These are phyloP conservation scores for Quercus ilex DNA, from an alignment of 306 rosid genomes.

Conservation along the genomic window DNA sequence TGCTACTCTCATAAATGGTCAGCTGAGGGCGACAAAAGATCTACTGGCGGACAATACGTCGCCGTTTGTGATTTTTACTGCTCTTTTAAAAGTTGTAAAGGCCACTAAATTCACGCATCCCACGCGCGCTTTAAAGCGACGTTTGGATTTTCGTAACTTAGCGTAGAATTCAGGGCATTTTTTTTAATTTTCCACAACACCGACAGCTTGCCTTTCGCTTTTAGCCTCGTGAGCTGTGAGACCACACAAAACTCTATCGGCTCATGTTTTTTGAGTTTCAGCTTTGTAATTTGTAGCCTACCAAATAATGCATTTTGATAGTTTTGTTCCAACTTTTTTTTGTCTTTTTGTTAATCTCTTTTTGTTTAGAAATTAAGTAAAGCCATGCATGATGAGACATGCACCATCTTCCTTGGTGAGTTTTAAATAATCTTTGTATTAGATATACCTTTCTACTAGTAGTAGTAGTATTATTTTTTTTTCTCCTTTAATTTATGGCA, in stretches of 20 bases:
- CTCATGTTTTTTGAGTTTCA: slow-evolving; percentile 7
- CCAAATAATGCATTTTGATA: too few species aligned
- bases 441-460: too few species aligned
- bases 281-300: neutral
- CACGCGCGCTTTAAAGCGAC: slow-evolving; percentile 17
- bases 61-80: slow-evolving; percentile 9
- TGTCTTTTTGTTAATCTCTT: too few species aligned
- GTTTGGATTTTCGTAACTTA: slow-evolving; percentile 23
- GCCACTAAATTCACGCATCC: neutral
- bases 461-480: too few species aligned
- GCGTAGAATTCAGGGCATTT: slow-evolving; percentile 42
- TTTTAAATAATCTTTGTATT: too few species aligned
- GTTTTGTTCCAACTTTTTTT: too few species aligned
- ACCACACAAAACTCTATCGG: neutral
- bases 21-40: slow-evolving; percentile 35
- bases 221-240: neutral
- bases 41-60: slow-evolving; percentile 35
- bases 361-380: too few species aligned
- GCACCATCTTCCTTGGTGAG: too few species aligned
- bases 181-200: slow-evolving; percentile 26
- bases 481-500: accelerated
- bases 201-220: slow-evolving; percentile 29
- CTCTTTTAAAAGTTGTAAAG: too few species aligned
- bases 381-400: too few species aligned
- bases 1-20: neutral